Evolutionary conservation across 1,139 yeast species (phyloP).

Genomic region (Tardiomyces blankii): DNA sequence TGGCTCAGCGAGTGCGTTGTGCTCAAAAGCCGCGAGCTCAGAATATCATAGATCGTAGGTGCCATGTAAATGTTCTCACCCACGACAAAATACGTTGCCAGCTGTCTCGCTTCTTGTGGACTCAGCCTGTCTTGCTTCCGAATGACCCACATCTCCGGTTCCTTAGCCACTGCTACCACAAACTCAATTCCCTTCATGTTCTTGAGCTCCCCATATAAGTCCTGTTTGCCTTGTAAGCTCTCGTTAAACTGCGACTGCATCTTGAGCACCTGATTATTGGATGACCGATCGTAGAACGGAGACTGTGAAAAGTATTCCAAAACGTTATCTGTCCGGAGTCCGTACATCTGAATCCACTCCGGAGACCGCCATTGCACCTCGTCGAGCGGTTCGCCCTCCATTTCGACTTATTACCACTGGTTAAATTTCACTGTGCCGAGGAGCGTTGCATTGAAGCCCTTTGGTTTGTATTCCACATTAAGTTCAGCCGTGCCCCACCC

Average conservation of each 20-base stretch:
- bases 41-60: constrained; percentile 48
- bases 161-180: constrained; percentile 59
- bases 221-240: constrained; percentile 30
- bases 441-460: too few species aligned
- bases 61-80: constrained; percentile 94
- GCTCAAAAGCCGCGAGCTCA: constrained; percentile 42
- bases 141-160: constrained; percentile 88
- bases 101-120: constrained; percentile 39
- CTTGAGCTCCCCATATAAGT: constrained; percentile 41
- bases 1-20: constrained; percentile 20
- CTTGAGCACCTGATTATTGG: constrained; percentile 86
- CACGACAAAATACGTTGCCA: constrained; percentile 72
- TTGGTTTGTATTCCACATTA: too few species aligned
- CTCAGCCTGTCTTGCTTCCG: constrained; percentile 63
- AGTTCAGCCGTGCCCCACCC: too few species aligned
- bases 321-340: constrained; percentile 74
- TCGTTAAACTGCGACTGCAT: constrained; percentile 92
- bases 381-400: constrained; percentile 35
- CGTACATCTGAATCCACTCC: constrained; percentile 88
- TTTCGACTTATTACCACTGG: too few species aligned
- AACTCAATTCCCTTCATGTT: constrained; percentile 86
- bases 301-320: constrained; percentile 87
- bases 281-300: constrained; percentile 89
- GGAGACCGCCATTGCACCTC: constrained; percentile 97
- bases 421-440: too few species aligned